Percentiles rank a stretch among this genome's conserved stretches.
These are phyloP conservation scores for Graphilbum sp. DNA, from an alignment of 2,329 filamentous ascomycete genomes.

Conservation along the genomic window DNA sequence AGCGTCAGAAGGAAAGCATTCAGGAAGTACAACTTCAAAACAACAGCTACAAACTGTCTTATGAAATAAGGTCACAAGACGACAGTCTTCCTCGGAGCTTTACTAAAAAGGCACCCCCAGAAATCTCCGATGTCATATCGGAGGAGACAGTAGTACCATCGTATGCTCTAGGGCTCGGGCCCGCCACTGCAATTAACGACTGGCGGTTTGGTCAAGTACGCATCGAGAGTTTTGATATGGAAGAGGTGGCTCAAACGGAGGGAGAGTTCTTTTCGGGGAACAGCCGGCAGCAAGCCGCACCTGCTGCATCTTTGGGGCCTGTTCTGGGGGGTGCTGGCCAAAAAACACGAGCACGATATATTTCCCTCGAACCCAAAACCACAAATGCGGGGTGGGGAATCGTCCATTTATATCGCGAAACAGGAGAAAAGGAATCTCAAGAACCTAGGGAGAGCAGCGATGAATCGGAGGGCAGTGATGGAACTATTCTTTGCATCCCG, in stretches of 20 bases:
- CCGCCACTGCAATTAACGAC: constrained; percentile 40
- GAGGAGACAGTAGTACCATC: no score
- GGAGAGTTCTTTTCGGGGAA: no score
- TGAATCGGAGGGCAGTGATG: constrained; percentile 30
- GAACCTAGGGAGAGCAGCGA: constrained; percentile 9
- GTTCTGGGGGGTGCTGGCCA: constrained; percentile 44
- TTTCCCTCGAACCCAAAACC: constrained; percentile 52
- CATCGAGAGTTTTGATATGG: constrained; percentile 67
- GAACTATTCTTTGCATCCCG: constrained; percentile 80
- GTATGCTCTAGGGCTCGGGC: constrained; percentile 16
- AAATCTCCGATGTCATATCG: no score
- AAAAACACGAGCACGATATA: constrained; percentile 68
- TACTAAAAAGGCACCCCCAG: no score
- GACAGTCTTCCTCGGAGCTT: no score
- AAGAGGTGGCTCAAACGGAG: no score
- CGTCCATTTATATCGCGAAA: constrained; percentile 84
- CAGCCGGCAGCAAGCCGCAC: constrained; percentile 9
- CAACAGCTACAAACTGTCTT: no score
- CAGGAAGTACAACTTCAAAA: no score
- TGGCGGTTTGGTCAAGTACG: constrained; percentile 69
- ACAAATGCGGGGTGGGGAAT: constrained; percentile 82
- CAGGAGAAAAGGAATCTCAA: constrained; percentile 16
- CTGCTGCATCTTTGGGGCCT: constrained; percentile 29
- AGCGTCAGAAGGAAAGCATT: no score
- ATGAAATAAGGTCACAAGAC: no score